These are phyloP conservation scores for Chaetoceros muelleri DNA, from an alignment of 108 stramenopile genomes.

Conservation along the genomic window DNA sequence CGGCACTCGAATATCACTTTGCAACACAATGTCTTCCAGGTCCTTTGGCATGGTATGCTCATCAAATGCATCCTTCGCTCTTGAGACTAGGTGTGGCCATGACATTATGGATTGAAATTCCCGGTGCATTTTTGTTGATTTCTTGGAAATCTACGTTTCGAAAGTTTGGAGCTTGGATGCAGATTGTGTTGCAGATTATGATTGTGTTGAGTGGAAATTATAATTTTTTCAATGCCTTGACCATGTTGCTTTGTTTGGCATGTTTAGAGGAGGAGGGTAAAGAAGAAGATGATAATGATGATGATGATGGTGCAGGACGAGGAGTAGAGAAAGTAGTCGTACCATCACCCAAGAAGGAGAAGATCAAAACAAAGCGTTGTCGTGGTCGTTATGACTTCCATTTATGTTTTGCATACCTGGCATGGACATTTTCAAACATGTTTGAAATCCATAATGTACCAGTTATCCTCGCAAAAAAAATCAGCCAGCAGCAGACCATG, in stretches of 20 bases:
- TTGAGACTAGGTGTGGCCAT: conserved; percentile 40
- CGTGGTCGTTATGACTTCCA: too few relatives aligned
- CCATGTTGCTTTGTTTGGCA: conserved; percentile 41
- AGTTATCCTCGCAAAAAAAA: too few relatives aligned
- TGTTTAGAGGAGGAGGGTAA: conserved; percentile 17
- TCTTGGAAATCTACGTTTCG: conserved; percentile 23
- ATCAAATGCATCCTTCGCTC: conserved; percentile 39
- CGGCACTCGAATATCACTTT: conserved; percentile 70
- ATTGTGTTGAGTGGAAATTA: conserved; percentile 65
- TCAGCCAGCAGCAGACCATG: too few relatives aligned
- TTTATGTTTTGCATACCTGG: too few relatives aligned
- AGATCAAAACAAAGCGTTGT: too few relatives aligned
- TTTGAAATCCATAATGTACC: too few relatives aligned
- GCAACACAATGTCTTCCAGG: conserved; percentile 59
- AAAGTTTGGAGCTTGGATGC: conserved; percentile 31
- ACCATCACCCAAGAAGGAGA: too few relatives aligned
- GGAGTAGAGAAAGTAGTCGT: too few relatives aligned
- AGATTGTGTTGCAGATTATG: conserved; percentile 44
- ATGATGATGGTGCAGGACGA: too few relatives aligned
- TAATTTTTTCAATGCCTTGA: conserved; percentile 72
- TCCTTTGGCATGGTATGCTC: conserved; percentile 43
- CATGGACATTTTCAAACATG: too few relatives aligned
- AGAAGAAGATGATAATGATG: too few relatives aligned
- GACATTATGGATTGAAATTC: conserved; percentile 58
- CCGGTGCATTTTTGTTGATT: conserved; percentile 37